Base-by-base conservation (phyloP, 192 early-diverging fungal species). In the Chytriomyces confervae region DNA sequence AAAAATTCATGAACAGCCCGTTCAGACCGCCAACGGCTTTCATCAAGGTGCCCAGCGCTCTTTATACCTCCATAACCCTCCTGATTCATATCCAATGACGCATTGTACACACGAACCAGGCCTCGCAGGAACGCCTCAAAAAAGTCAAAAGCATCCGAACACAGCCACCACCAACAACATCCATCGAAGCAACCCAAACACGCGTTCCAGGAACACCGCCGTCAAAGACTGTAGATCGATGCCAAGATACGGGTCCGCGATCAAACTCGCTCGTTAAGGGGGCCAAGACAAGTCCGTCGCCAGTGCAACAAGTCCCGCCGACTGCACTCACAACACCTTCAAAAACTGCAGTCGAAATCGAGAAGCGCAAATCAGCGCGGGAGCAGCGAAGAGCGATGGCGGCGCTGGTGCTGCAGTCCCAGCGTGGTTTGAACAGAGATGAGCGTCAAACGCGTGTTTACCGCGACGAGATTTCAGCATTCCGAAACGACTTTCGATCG, bases 321-420 rank as follows among this genome's bases (percentile, higher is more conserved):
- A 44, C 36, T 5, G n/a, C 70, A 13, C 16, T 65, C 8, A 73
- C 79, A 47, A 80, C 63, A 10, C 73, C 76, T 7, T 79, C 77
- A 43, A 79, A 79, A 72, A 75, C 78, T 20, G 81, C 66, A 5
- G 16, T 77, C 23, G 66, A 83, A 69, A 64, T 83, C 46, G 77
- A 50, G 7, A 70, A 63, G 24, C 62, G 79, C 50, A 77, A 77
- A 48, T 66, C 65, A 5, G 76, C 65, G 60, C 51, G 66, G 10
- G 61, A 69, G 44, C 69, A 66, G 72, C 65, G 68, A 11, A 44
- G 81, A 44, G 69, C 81, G 75, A 49, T 45, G 63, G 74, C 51
- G 27, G 69, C 57, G 7, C 49, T 68, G 50, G 53, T 77, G 7
- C 61, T 57, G n/a, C 62, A 45, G 45, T 10, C 50, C 7, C 57